Percentiles rank a stretch among this genome's conserved stretches.
Conservation (phyloP, 225 moss, liverwort and hornwort species). For the Rhytidiadelphus loreus region DNA sequence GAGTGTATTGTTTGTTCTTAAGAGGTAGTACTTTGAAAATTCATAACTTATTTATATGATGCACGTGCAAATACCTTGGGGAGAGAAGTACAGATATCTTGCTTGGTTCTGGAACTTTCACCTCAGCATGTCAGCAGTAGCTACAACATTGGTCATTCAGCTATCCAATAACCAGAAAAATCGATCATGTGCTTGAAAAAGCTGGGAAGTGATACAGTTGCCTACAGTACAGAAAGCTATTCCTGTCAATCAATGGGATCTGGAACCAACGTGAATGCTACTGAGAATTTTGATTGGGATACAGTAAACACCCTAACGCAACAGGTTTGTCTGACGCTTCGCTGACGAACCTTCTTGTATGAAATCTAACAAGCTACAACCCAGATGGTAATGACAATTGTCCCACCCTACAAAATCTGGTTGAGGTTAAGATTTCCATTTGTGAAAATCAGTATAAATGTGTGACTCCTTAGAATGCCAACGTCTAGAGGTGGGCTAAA, state of each 20-base stretch:
- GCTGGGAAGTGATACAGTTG: neutral
- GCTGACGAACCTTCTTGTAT: neutral
- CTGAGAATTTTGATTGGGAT: neutral
- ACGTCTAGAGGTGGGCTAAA: neutral
- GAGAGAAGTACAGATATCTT: neutral
- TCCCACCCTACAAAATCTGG: neutral
- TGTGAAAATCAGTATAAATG: neutral
- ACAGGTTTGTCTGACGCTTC: neutral
- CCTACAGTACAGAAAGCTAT: neutral
- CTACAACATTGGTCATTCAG: neutral
- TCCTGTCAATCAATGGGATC: neutral
- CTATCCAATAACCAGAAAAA: neutral
- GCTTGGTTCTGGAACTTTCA: neutral
- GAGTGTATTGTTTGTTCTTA: neutral
- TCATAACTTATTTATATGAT: neutral
- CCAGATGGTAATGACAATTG: neutral
- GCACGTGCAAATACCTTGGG: no score
- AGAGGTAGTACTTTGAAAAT: neutral
- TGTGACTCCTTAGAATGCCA: neutral
- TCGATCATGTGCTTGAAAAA: neutral
- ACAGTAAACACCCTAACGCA: neutral
- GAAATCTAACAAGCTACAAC: neutral
- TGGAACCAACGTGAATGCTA: neutral
- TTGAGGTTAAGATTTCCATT: neutral
- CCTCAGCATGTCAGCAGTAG: neutral